Percentiles rank a stretch among this genome's conserved stretches.
These are phyloP conservation scores for Lagerstroemia speciosa DNA, from an alignment of 345 rosid species.

Conservation along the genomic window DNA sequence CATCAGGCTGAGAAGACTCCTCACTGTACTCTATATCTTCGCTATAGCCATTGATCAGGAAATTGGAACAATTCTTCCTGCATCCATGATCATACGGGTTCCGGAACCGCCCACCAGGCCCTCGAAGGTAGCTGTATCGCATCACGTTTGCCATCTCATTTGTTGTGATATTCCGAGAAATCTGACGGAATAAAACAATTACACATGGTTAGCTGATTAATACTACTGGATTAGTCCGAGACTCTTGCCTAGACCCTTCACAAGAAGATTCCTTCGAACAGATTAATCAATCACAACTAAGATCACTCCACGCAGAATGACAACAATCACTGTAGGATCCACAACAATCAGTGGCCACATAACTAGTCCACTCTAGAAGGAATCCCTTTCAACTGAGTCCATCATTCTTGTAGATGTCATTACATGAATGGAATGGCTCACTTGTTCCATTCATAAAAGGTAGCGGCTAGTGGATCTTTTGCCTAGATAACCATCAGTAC, in stretches of 20 bases:
- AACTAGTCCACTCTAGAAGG: not conserved
- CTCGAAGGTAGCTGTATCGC: constrained; percentile 88
- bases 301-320: too few species aligned
- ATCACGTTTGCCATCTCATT: constrained; percentile 88
- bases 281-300: too few species aligned
- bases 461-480: not conserved
- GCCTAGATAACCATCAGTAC: not conserved
- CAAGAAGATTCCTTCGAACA: not conserved
- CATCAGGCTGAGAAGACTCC: constrained; percentile 44
- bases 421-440: too few species aligned
- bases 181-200: constrained; percentile 28
- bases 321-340: not conserved
- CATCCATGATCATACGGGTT: constrained; percentile 88
- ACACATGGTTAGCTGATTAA: not conserved
- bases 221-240: not conserved
- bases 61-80: constrained; percentile 73
- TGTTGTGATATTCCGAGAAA: constrained; percentile 84
- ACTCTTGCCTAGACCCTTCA: not conserved
- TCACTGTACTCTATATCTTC: constrained; percentile 55
- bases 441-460: too few species aligned
- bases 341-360: not conserved
- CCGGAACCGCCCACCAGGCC: constrained; percentile 77
- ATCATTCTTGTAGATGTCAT: not conserved
- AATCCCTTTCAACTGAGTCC: not conserved
- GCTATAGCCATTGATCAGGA: constrained; percentile 73